Conservation (phyloP, 2,329 filamentous ascomycete species). For the Fusarium napiforme region DNA sequence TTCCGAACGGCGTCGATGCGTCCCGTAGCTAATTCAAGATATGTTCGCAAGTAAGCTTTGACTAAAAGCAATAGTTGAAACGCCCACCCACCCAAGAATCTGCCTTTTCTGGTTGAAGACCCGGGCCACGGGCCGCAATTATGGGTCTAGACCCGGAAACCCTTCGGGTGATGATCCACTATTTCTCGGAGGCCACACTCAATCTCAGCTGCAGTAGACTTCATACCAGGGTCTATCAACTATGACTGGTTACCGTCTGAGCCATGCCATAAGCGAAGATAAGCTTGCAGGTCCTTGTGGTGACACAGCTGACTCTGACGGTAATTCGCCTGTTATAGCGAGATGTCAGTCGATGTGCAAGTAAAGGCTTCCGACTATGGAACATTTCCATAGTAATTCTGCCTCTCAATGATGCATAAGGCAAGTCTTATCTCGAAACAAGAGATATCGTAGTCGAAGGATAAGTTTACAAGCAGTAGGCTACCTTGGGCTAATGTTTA, state of each 20-base stretch:
- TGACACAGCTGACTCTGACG: neutral
- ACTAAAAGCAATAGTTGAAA: slow-evolving; percentile 14
- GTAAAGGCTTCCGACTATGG: neutral
- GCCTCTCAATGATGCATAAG: neutral
- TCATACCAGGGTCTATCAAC: neutral
- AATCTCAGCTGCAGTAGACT: slow-evolving; percentile 5
- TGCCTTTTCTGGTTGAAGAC: neutral
- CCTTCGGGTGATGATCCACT: slow-evolving; percentile 6
- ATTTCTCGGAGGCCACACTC: slow-evolving; percentile 11
- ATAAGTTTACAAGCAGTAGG: too few species aligned
- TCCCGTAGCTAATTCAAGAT: slow-evolving; percentile 9
- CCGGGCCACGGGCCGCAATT: slow-evolving; percentile 29
- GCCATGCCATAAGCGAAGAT: neutral
- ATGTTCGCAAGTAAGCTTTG: slow-evolving; percentile 13
- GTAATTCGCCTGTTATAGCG: neutral
- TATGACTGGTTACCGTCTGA: neutral
- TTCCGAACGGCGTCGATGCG: slow-evolving; percentile 34
- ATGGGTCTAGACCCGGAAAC: slow-evolving; percentile 24
- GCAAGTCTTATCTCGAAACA: neutral
- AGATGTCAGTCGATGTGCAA: too few species aligned
- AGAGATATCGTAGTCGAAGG: neutral
- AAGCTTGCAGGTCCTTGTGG: neutral
- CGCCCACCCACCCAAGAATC: neutral
- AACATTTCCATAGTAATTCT: neutral
- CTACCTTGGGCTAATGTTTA: neutral